phyloP scores from a whole-genome alignment of 805 yeast species.

The Metschnikowia dekortorum region DNA sequence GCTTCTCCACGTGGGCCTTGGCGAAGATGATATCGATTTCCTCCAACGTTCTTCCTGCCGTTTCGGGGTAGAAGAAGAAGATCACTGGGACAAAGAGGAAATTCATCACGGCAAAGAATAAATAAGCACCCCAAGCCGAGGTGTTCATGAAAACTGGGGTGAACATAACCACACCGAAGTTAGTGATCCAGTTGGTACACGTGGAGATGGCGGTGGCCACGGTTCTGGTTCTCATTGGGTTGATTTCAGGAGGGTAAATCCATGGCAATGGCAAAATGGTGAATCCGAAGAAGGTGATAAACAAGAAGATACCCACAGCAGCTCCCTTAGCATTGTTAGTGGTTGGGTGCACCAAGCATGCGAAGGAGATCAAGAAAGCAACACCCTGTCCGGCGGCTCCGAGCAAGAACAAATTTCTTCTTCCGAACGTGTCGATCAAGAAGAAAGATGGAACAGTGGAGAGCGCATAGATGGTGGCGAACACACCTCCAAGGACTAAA shows the following conservation, averaged over 20 bases:
- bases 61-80: conserved; percentile 47
- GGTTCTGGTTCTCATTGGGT: conserved; percentile 45
- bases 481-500: conserved; percentile 61
- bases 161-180: conserved; percentile 45
- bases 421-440: conserved; percentile 39
- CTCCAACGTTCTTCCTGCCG: conserved; percentile 43
- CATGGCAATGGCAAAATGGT: conserved; percentile 44
- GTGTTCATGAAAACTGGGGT: conserved; percentile 39
- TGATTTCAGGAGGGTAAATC: conserved; percentile 46
- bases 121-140: conserved; percentile 39
- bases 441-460: conserved; percentile 45
- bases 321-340: conserved; percentile 39
- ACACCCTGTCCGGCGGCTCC: conserved; percentile 42
- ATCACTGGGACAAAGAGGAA: conserved; percentile 49
- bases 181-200: conserved; percentile 43
- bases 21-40: conserved; percentile 58
- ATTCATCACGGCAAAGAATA: conserved; percentile 40
- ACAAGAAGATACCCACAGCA: conserved; percentile 43
- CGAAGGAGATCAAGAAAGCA: conserved; percentile 39
- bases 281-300: conserved; percentile 41
- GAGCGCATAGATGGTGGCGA: conserved; percentile 57
- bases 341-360: conserved; percentile 32
- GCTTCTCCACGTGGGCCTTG: conserved; percentile 53
- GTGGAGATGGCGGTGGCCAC: conserved; percentile 41
- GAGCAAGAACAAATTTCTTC: conserved; percentile 42